phyloP scores from a whole-genome alignment of 805 yeast species.

The Komagataella pseudopastoris region DNA sequence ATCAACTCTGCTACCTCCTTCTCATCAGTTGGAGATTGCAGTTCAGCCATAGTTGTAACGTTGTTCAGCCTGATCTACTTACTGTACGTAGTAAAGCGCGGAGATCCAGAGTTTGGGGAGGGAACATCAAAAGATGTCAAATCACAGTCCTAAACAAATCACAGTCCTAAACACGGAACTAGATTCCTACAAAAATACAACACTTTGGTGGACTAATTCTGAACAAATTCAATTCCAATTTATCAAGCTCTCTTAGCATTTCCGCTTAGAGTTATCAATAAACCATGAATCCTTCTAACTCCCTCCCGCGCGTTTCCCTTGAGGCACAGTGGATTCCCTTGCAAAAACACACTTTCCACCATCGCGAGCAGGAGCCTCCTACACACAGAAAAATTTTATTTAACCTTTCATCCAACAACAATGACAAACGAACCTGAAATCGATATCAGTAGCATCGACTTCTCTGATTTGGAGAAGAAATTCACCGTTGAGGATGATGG shows the following conservation, averaged over 20 bases:
- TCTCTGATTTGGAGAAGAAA: constrained; percentile 73
- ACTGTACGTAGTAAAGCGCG: neutral
- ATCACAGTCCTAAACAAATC: too few species aligned
- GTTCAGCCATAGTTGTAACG: neutral
- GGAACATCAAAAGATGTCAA: neutral
- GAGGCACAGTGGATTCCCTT: neutral
- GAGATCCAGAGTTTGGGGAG: neutral
- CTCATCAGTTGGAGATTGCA: neutral
- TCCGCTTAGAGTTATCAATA: neutral
- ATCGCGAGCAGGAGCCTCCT: neutral
- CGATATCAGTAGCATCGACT: constrained; percentile 53
- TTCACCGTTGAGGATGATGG: constrained; percentile 46
- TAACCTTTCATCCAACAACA: neutral
- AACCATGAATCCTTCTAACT: neutral
- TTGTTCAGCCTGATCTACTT: neutral
- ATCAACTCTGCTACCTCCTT: neutral
- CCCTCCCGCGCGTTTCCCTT: neutral
- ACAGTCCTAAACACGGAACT: neutral
- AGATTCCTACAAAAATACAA: too few species aligned
- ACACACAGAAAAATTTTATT: neutral
- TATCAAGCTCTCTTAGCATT: neutral
- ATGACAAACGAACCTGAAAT: constrained; percentile 18
- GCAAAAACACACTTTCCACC: neutral
- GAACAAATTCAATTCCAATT: too few species aligned
- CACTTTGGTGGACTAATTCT: too few species aligned